Percentiles rank a stretch among this genome's conserved stretches.
Evolutionary conservation across 805 yeast species (phyloP).

Genomic region (Candida suzukii): DNA sequence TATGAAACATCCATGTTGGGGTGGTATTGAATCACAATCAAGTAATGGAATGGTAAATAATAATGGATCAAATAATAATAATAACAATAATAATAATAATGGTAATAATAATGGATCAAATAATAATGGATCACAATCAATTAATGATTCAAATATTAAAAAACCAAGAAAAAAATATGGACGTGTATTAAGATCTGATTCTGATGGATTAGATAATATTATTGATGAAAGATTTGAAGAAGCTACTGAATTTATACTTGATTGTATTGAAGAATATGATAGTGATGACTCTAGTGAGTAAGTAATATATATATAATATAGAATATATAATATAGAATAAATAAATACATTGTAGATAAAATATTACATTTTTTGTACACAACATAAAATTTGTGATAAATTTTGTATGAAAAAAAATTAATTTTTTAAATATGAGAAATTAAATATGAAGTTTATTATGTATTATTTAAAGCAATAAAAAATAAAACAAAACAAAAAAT

Average conservation of each 20-base stretch:
- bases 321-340: background rate
- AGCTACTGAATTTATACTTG: constrained; percentile 75
- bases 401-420: too few species aligned
- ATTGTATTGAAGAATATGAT: constrained; percentile 65
- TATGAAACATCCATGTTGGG: constrained; percentile 76
- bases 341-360: too few species aligned
- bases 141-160: constrained; percentile 30
- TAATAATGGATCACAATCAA: constrained; percentile 21
- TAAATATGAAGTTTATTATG: too few species aligned
- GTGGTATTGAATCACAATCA: too few species aligned
- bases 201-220: constrained; percentile 69
- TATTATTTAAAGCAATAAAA: too few species aligned
- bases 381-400: too few species aligned
- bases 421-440: too few species aligned
- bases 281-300: constrained; percentile 24
- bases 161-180: constrained; percentile 90
- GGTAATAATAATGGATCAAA: constrained; percentile 7
- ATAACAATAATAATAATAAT: constrained; percentile 23
- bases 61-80: constrained; percentile 9
- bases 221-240: constrained; percentile 80
- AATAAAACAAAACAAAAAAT: too few species aligned
- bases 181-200: constrained; percentile 68
- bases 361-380: too few species aligned
- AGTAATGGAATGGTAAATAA: constrained; percentile 5
- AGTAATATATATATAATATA: background rate